Base-by-base conservation (phyloP, 352 stramenopile species). In the Phytopythium mirpurense region DNA sequence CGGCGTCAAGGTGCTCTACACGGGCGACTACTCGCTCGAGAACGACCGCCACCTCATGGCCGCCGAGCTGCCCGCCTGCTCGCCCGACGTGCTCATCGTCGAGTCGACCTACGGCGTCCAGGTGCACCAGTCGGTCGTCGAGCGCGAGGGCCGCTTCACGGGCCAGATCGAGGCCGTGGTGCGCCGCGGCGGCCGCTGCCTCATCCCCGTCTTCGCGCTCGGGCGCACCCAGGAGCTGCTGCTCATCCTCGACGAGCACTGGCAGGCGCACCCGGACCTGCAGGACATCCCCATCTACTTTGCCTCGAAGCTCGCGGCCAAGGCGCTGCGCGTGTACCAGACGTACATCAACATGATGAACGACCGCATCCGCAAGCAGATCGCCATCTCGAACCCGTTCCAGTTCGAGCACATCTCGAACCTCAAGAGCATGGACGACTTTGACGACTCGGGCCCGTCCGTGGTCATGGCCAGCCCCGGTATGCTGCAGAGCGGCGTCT, bases 321-420 rank as follows among this genome's bases (percentile, higher is more conserved):
- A 98, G 60, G 95, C 96, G 5, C 70, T 99, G 59, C 82, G 97
- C 34, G 95, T 99, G 21, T 99, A 99, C 83, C 95, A 99, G 68
- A 99, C 96, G 18, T 99, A 99, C 72, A 98, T 99, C 53, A 99
- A 99, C 68, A 99, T 99, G 95, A 99, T 99, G 97, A 99, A 99
- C 76, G 87, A 96, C 9, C 85, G 97, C 54, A 98, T 96, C 43
- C 83, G 87, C 45, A 95, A 96, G 64, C 95, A 98, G 70, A 99
- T 99, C 74, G 95, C 98, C 49, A 90, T 99, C 37, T 95, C 84
- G 42, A 99, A 99, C 72, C 97, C 97, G 21, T 99, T 99, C 68
- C 82, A 93, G 40, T 99, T 99, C 63, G 74, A 95, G 32, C 88
- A 97, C 66, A 99, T 99, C 60, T 95, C 90, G 37, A 98, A 99